These are phyloP conservation scores for Daldinia sp. DNA, from an alignment of 2,329 filamentous ascomycete species.

Conservation along the genomic window DNA sequence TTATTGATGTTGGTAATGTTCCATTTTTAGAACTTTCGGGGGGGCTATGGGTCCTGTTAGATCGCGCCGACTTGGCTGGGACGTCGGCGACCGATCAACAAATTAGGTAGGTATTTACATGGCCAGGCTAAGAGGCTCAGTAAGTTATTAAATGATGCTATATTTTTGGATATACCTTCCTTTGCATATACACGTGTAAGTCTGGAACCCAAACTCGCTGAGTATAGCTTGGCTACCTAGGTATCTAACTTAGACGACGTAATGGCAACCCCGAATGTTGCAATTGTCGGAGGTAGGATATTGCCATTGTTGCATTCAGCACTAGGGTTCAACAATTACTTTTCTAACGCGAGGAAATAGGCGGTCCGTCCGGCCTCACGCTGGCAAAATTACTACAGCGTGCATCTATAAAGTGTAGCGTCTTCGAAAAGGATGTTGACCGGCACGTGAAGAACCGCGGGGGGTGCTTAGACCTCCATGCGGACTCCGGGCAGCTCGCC, in stretches of 20 bases:
- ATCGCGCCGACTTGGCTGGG: not conserved
- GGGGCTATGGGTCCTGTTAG: not conserved
- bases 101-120: constrained; percentile 3
- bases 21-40: constrained; percentile 7
- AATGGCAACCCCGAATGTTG: constrained; percentile 6
- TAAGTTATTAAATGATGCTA: constrained; percentile 6
- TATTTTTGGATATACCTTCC: constrained; percentile 1
- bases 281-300: constrained; percentile 4
- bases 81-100: constrained; percentile 2
- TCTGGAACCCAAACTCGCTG: not conserved
- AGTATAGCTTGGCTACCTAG: not conserved
- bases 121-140: not conserved
- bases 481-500: constrained; percentile 6
- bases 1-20: not conserved
- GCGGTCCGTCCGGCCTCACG: not conserved
- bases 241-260: not conserved
- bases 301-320: not conserved
- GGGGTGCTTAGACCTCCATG: constrained; percentile 1
- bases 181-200: not conserved
- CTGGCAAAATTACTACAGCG: not conserved
- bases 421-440: constrained; percentile 6
- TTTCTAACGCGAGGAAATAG: constrained; percentile 2
- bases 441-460: constrained; percentile 4
- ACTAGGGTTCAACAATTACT: not conserved
- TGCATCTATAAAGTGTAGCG: not conserved